Evolutionary conservation across 768 basidiomycete genomes (phyloP).

Genomic region (Naganishia kalamii): DNA sequence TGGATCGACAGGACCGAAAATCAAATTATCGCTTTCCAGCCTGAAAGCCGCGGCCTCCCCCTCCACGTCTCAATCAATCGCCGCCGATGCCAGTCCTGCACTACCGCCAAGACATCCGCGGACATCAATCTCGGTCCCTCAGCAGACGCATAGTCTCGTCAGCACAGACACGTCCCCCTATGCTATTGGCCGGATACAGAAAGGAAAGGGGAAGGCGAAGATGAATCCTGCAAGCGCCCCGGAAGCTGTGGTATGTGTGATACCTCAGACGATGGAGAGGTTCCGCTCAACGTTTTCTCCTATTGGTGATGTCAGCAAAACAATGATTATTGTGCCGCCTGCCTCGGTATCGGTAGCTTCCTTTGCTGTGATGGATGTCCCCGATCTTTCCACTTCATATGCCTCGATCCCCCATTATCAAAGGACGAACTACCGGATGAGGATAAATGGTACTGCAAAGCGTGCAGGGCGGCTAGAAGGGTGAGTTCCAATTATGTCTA

Average conservation of each 20-base stretch:
- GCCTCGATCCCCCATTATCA: constrained; percentile 91
- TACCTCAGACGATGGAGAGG: background rate
- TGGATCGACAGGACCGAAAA: constrained; percentile 2
- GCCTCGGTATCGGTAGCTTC: constrained; percentile 60
- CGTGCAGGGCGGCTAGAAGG: constrained; percentile 49
- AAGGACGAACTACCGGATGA: constrained; percentile 72
- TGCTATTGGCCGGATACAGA: constrained; percentile 17
- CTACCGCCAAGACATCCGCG: constrained; percentile 5
- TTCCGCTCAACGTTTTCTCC: background rate
- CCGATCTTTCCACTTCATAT: constrained; percentile 90
- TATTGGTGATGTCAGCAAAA: constrained; percentile 44
- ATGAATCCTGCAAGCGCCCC: background rate
- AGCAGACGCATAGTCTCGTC: constrained; percentile 13
- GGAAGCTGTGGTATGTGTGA: background rate
- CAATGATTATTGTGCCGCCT: constrained; percentile 50
- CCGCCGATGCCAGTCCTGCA: background rate
- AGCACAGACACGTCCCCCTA: constrained; percentile 22
- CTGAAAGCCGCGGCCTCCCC: background rate
- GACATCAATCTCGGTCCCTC: constrained; percentile 3
- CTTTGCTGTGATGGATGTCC: constrained; percentile 98
- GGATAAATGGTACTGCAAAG: constrained; percentile 49
- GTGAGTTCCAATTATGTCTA: constrained; percentile 38
- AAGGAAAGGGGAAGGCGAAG: constrained; percentile 20
- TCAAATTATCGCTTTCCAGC: constrained; percentile 5
- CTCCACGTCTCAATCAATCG: background rate